Evolutionary conservation across 177 flowering plant genomes (phyloP).

Genomic region (Telopea speciosissima): DNA sequence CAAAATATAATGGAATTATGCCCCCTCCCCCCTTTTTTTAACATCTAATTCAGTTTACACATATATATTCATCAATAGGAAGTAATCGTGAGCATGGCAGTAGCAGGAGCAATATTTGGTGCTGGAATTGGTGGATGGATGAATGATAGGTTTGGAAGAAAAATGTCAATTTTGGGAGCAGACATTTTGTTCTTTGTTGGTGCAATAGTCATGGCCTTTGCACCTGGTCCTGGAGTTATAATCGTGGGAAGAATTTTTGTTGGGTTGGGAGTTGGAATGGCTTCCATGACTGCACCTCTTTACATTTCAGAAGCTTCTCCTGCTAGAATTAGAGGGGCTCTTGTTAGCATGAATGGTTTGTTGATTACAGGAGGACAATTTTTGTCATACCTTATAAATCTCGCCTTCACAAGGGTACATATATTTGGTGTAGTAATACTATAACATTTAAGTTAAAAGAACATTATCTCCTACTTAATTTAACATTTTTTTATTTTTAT

Average conservation of each 20-base stretch:
- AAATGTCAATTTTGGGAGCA: conserved; percentile 44
- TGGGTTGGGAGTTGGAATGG: conserved; percentile 83
- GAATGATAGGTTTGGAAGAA: conserved; percentile 63
- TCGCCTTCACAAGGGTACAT: conserved; percentile 58
- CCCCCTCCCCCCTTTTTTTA: too few species aligned
- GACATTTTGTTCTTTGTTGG: conserved; percentile 60
- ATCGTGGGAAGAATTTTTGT: conserved; percentile 62
- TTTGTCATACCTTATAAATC: conserved; percentile 57
- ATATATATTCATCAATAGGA: conserved; percentile 30
- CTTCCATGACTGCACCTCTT: conserved; percentile 81
- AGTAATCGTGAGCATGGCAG: conserved; percentile 73
- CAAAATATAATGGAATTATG: background rate
- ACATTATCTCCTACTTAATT: background rate
- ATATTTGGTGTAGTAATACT: background rate
- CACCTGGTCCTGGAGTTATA: conserved; percentile 48
- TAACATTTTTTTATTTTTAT: background rate
- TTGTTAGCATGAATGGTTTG: conserved; percentile 68
- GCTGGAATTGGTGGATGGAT: conserved; percentile 71
- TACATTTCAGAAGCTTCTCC: conserved; percentile 86
- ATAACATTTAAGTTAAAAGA: too few species aligned
- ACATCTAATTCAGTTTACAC: background rate
- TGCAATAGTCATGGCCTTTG: conserved; percentile 56
- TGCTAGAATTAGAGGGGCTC: conserved; percentile 70
- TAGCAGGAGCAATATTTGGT: conserved; percentile 80
- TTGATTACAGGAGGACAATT: conserved; percentile 80